Base-by-base conservation (phyloP, 1,284 basidiomycete species). In the Ceratobasidium sp. region DNA sequence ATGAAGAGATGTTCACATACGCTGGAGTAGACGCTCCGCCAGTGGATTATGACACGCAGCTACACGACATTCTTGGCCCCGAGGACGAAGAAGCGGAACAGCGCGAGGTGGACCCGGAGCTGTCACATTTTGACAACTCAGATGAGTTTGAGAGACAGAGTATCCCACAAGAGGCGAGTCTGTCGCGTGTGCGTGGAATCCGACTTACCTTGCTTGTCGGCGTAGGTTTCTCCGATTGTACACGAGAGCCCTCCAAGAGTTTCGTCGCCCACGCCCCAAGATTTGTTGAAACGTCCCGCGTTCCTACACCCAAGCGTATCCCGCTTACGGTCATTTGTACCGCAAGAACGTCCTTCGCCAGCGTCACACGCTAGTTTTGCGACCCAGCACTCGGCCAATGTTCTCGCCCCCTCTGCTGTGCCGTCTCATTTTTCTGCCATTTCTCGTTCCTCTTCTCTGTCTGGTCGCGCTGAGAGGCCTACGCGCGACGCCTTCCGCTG, bases 251-350 rank as follows among this genome's bases (percentile, higher is more conserved):
- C 57, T 75, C 57, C 77, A 53, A 62, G 51, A 66, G 47, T 27
- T 59, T 27, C 47, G 36, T 41, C 71, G 19, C 44, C 54, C 48
- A 15, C 72, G 31, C 51, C 69, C 56, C 79, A 81, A 11, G 77
- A 77, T 47, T 78, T 24, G 80, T 80, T 15, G 78, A 81, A 14
- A 80, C 83, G 19, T 84, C 84, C 67, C 79, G 84, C 88, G 6
- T 90, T 90, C 80, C 80, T 93, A 76, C 93, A 95, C 80, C 93
- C 94, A 0, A 90, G 87, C 31, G 89, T 96, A 8, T 97, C 95
- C 15, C 89, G 95, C 24, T 87, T 97, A 53, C 92, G 95, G 47
- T 93, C 93, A 1, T 87, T 85, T 76, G 87, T 86, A 11, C 88
- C 89, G 19, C 86, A 86, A 67, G 76, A 75, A 80, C 84, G 33